Evolutionary conservation across 106 monocot species (phyloP), one percentile per base, ranked within the genome.

Genomic region (Phalaenopsis equestris): DNA sequence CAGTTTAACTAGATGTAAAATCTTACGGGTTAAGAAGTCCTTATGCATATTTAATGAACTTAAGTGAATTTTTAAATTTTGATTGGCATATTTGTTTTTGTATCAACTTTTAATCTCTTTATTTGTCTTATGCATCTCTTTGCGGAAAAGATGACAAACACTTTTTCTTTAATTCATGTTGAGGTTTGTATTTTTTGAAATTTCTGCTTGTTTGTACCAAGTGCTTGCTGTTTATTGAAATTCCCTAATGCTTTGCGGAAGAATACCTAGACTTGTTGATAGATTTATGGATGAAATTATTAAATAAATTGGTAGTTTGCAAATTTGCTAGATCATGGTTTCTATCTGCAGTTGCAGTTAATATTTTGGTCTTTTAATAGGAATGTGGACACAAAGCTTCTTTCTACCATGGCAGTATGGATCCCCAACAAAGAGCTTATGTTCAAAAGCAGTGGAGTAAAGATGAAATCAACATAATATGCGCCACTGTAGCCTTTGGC

Each of bases 321-420:
- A 56, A 56, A 56, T 56, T 56, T 14, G 67, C 67, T 67, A 23
- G 24, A 67, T 17, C 0, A 23, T 67, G 3, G 24, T 23, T 67
- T 67, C 24, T 67, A 67, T 23, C 2, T 67, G 17, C 7, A 67
- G 24, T 67, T 2, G n/a, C 24, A 70, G 2, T 23, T 68, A 45
- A 52, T 18, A 41, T 30, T 41, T 55, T 75, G 36, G n/a, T 83
- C 4, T 73, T 67, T 81, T 36, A 80, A 79, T 85, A 99, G 98
- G 91, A 94, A 74, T 91, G 68, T 78, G 98, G 98, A 41, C 98
- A 99, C 77, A 95, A 93, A 83, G 91, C 91, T 47, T 80, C 93
- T 77, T 93, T 88, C 86, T 99, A 99, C 78, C 98, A 99, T 91
- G 98, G 93, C 17, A 99, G 86, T 87, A 94, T 99, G 98, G 98